Evolutionary conservation across 108 stramenopile genomes (phyloP), one percentile per base, ranked within the genome.

Genomic region (Nitzschia inconspicua): DNA sequence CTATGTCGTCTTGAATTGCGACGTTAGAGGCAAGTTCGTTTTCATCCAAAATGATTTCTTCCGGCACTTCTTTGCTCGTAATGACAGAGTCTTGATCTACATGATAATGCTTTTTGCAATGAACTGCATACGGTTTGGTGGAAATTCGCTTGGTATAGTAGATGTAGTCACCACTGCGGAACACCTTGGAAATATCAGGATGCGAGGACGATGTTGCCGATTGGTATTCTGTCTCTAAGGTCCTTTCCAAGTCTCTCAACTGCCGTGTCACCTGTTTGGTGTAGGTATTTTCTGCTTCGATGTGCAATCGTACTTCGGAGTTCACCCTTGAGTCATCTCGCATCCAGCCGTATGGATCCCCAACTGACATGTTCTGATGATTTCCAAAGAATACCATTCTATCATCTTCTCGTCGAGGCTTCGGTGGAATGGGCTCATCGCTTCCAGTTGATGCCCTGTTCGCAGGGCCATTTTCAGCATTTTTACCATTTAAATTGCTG

Each of bases 291-390:
- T 91, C 87, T 9, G 72, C 62, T 9, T 34, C 53, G 14, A 94
- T 56, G 62, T 89, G 83, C 20, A 54, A 55, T 9, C 89, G 44
- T 4, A 94, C 77, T 50, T 82, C 74, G 11, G 53, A 32, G 20
- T 78, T 66, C 31, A 62, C 69, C 9, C 86, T 68, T 14, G 54
- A 29, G 26, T 85, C 82, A 60, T 86, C 84, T 18, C 92, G 77
- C 39, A 93, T 51, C 91, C 91, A 92, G n/a, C 79, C 88, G 70
- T 84, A 87, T 14, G 81, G 81, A 65, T 89, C 80, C 2, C 60
- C 54, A 2, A 84, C 47, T 24, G 50, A 19, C 20, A 51, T 46
- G 8, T n/a, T n/a, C n/a, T n/a, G n/a, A n/a, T n/a, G n/a, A n/a
- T n/a, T n/a, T n/a, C n/a, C n/a, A n/a, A n/a, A n/a, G n/a, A n/a